Evolutionary conservation across 805 yeast species (phyloP).

Genomic region (Martiniozyma abietophila): DNA sequence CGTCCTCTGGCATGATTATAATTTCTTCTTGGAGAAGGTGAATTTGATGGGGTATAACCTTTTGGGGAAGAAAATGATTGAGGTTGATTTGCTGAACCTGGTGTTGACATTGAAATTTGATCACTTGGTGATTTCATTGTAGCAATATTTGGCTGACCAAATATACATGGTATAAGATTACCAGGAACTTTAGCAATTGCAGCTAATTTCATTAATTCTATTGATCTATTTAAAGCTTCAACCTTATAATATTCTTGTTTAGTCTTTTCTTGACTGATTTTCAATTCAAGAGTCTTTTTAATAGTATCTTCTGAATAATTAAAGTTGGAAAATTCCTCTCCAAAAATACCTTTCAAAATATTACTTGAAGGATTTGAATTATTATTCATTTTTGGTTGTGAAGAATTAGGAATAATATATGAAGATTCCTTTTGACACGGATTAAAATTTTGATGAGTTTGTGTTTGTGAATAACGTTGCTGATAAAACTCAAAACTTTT

Average conservation of each 20-base stretch:
- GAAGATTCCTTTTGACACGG: too few species aligned
- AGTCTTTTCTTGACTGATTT: slow-evolving; percentile 70
- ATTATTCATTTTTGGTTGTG: too few species aligned
- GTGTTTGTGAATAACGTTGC: too few species aligned
- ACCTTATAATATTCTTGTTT: slow-evolving; percentile 68
- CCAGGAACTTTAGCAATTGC: slow-evolving; percentile 54
- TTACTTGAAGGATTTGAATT: slow-evolving; percentile 3
- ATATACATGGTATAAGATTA: slow-evolving; percentile 50
- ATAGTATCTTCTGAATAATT: slow-evolving; percentile 51
- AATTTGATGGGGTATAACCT: slow-evolving; percentile 9
- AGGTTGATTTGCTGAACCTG: slow-evolving; percentile 4
- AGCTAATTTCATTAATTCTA: slow-evolving; percentile 57
- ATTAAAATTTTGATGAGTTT: too few species aligned
- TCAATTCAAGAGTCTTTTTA: slow-evolving; percentile 46
- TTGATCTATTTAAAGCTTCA: slow-evolving; percentile 50
- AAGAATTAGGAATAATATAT: too few species aligned
- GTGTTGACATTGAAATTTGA: slow-evolving; percentile 4
- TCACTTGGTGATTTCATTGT: slow-evolving; percentile 10
- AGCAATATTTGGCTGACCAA: slow-evolving; percentile 22
- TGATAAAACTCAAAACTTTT: too few species aligned
- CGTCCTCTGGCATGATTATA: slow-evolving; percentile 9
- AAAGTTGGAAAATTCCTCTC: slow-evolving; percentile 43
- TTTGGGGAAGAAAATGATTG: slow-evolving; percentile 7
- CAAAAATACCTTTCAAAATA: slow-evolving; percentile 38
- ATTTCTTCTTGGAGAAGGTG: slow-evolving; percentile 8